A percentile compares a stretch with the other conserved stretches of the same genome.
Evolutionary conservation across 208 protist species (phyloP).

Genomic region (Wallacemonas collosoma): DNA sequence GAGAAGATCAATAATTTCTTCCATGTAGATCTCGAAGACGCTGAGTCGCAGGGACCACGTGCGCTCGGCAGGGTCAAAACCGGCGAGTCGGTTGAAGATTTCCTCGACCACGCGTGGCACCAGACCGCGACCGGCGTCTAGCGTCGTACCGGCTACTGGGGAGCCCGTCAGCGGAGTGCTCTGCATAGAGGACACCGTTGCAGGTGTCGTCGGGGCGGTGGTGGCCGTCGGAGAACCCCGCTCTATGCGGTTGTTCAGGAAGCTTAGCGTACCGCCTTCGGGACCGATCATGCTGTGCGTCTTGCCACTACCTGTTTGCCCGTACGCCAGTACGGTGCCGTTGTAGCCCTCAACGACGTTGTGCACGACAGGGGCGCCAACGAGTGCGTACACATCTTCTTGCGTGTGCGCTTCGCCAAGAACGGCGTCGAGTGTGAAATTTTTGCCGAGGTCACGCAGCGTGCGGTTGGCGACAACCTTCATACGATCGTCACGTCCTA

Average conservation of each 20-base stretch:
- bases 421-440: constrained; percentile 57
- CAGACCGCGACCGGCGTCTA: constrained; percentile 38
- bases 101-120: constrained; percentile 54
- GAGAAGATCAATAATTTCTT: constrained; percentile 66
- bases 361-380: constrained; percentile 44
- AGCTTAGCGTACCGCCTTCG: constrained; percentile 25
- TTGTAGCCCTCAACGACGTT: constrained; percentile 54
- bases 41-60: constrained; percentile 33
- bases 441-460: constrained; percentile 16
- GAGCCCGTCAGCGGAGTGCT: too few species aligned
- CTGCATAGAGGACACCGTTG: neutral
- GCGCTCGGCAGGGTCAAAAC: constrained; percentile 30
- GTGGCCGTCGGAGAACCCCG: neutral
- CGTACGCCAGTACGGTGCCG: constrained; percentile 60
- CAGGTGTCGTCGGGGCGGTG: neutral
- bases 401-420: constrained; percentile 43
- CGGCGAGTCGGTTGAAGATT: constrained; percentile 36
- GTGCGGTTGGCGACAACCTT: constrained; percentile 19
- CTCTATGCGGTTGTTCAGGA: constrained; percentile 3
- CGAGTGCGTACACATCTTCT: constrained; percentile 40
- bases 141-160: neutral
- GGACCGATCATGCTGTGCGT: constrained; percentile 71
- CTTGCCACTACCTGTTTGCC: constrained; percentile 63
- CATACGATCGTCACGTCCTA: constrained; percentile 3
- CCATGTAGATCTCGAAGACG: constrained; percentile 73